phyloP scores from a whole-genome alignment of 306 rosid genomes.

The Aeschynomene evenia region DNA sequence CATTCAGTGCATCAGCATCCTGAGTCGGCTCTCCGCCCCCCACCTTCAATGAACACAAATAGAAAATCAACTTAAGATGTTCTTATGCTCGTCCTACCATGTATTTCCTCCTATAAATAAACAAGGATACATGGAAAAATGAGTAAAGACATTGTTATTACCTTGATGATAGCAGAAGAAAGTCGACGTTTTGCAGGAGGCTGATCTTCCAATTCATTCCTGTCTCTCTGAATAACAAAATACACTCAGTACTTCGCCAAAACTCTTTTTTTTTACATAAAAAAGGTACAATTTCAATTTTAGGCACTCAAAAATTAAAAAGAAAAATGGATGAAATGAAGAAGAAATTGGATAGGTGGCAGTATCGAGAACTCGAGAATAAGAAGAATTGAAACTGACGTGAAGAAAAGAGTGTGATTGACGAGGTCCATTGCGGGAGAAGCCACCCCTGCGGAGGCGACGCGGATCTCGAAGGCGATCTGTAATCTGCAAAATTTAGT shows the following conservation, averaged over 20 bases:
- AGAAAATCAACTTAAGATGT: neutral
- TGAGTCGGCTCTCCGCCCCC: conserved; percentile 76
- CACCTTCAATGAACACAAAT: conserved; percentile 37
- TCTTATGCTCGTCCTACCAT: neutral
- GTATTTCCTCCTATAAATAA: neutral
- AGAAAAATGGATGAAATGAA: neutral
- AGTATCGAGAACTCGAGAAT: neutral
- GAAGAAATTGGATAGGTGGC: too few species aligned
- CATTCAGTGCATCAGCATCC: conserved; percentile 49
- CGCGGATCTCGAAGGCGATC: conserved; percentile 98
- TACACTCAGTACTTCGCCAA: neutral
- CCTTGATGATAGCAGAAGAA: conserved; percentile 93
- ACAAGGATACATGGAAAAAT: neutral
- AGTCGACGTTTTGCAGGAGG: conserved; percentile 78
- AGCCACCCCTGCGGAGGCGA: conserved; percentile 76
- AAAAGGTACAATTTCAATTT: too few species aligned
- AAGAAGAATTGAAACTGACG: conserved; percentile 31
- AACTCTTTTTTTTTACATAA: too few species aligned
- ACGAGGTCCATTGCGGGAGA: conserved; percentile 60
- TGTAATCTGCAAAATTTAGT: conserved; percentile 50
- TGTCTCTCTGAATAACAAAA: conserved; percentile 49
- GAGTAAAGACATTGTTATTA: neutral
- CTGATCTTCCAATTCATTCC: conserved; percentile 65
- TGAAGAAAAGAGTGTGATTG: conserved; percentile 65
- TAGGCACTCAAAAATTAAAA: too few species aligned